Conservation (phyloP, 2,329 filamentous ascomycete species). For the Apiospora arundinis region DNA sequence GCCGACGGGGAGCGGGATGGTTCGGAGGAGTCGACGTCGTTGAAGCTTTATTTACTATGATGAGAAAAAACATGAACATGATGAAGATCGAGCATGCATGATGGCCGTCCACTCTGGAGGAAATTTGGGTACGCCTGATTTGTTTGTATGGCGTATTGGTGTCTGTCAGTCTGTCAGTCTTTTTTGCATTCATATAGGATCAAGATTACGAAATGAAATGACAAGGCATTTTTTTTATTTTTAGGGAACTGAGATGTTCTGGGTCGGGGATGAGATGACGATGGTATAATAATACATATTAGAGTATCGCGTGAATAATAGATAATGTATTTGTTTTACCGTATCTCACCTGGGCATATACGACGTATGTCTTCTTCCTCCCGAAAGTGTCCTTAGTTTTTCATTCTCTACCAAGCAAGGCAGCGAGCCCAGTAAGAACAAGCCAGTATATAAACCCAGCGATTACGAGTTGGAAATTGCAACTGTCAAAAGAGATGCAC, state of each 20-base stretch:
- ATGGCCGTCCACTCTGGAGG: too few species aligned
- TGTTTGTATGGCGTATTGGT: conserved; percentile 4
- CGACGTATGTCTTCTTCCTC: too few species aligned
- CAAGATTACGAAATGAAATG: conserved; percentile 7
- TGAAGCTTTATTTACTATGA: not conserved
- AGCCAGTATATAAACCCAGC: too few species aligned
- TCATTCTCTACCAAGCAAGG: too few species aligned
- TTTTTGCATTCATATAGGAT: not conserved
- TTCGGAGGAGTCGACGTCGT: conserved; percentile 9
- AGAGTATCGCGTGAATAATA: not conserved
- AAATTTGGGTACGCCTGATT: not conserved
- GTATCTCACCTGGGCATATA: too few species aligned
- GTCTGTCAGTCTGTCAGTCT: not conserved
- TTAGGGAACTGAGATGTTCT: not conserved
- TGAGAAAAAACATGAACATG: too few species aligned
- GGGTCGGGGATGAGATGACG: not conserved
- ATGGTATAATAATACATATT: not conserved
- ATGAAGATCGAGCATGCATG: not conserved
- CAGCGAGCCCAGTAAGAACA: too few species aligned
- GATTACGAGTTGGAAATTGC: too few species aligned
- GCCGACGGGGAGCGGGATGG: not conserved
- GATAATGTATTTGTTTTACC: not conserved
- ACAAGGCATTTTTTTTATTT: not conserved
- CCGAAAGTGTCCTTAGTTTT: too few species aligned
- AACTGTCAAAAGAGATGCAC: too few species aligned